Conservation (phyloP, 2,329 filamentous ascomycete genomes). For the Phialocephala subalpina region DNA sequence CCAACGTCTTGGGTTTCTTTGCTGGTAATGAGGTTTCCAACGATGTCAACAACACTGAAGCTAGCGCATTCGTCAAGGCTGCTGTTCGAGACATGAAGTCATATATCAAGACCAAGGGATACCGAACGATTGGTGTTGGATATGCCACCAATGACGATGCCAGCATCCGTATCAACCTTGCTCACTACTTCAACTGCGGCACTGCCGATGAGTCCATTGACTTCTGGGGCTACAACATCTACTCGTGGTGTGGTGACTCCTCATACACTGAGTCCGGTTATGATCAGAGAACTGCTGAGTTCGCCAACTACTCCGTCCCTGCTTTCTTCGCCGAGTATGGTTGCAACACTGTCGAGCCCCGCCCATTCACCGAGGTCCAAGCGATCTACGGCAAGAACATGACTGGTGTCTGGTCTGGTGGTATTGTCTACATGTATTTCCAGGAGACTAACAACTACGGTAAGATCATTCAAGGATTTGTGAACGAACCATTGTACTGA, state of each 20-base stretch:
- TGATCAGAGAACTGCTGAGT: conserved; percentile 83
- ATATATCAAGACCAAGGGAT: conserved; percentile 84
- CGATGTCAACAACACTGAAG: conserved; percentile 84
- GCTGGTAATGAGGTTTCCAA: conserved; percentile 98
- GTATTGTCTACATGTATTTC: conserved; percentile 99
- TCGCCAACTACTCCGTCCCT: conserved; percentile 87
- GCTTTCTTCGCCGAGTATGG: conserved; percentile 99
- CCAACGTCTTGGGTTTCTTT: conserved; percentile 96
- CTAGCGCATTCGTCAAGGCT: conserved; percentile 96
- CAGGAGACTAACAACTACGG: conserved; percentile 91
- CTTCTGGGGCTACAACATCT: conserved; percentile 99
- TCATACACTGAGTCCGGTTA: conserved; percentile 81
- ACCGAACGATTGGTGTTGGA: conserved; percentile 85
- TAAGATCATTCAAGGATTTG: conserved; percentile 44
- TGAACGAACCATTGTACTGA: conserved; percentile 26
- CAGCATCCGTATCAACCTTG: conserved; percentile 81
- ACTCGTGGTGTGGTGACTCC: conserved; percentile 96
- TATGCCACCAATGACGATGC: conserved; percentile 96
- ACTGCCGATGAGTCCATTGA: conserved; percentile 75
- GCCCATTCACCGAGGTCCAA: conserved; percentile 85
- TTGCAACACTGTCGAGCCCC: conserved; percentile 77
- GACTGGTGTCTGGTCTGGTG: conserved; percentile 89
- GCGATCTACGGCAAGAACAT: conserved; percentile 84
- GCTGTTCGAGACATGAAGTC: conserved; percentile 95
- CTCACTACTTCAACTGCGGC: conserved; percentile 95